A percentile compares a stretch with the other conserved stretches of the same genome.
These are phyloP conservation scores for Cercospora citrullina DNA, from an alignment of 2,329 filamentous ascomycete genomes.

Conservation along the genomic window DNA sequence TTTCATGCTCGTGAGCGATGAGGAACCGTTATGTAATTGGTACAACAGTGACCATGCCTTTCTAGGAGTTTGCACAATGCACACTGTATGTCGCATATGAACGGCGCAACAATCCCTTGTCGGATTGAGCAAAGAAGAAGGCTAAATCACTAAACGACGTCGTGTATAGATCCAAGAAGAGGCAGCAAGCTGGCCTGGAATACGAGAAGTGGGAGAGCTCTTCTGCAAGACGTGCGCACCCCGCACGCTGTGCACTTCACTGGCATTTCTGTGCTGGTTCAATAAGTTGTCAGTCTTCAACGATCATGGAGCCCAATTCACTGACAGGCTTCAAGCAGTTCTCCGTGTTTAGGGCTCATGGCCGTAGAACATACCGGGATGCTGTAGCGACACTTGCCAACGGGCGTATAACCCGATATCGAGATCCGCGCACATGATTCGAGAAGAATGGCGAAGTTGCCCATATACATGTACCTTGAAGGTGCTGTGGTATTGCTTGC, in stretches of 20 bases:
- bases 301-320: too few species aligned
- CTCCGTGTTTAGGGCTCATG: too few species aligned
- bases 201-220: neutral
- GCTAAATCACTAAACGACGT: too few species aligned
- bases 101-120: too few species aligned
- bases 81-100: neutral
- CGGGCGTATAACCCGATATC: neutral
- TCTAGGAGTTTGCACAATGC: neutral
- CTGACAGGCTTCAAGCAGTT: too few species aligned
- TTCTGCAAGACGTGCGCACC: neutral
- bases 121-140: too few species aligned
- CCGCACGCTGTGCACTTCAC: neutral
- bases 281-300: too few species aligned
- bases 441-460: neutral
- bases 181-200: neutral
- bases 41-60: neutral
- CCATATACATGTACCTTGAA: neutral
- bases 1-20: too few species aligned
- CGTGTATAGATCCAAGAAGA: neutral
- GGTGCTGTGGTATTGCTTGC: neutral
- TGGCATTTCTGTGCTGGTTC: neutral
- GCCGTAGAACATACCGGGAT: neutral
- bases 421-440: neutral
- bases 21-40: too few species aligned
- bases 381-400: neutral